Conservation (phyloP, 306 rosid genomes). For the Castanospermum australe region DNA sequence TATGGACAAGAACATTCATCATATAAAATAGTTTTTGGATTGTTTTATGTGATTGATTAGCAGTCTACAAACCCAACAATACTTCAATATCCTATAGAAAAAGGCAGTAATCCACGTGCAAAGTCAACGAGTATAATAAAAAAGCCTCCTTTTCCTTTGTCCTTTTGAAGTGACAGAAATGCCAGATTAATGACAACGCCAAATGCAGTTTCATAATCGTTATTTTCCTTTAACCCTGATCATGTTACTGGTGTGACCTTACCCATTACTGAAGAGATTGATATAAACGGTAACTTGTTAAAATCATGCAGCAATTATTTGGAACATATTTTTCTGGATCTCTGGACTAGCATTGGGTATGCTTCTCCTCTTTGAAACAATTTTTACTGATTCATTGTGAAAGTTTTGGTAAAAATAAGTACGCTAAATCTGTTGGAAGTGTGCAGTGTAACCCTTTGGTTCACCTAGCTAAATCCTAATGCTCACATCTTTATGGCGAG, state of each 20-base stretch:
- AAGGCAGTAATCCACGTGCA: slow-evolving; percentile 34
- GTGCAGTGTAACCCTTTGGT: too few species aligned
- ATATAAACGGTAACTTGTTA: slow-evolving; percentile 12
- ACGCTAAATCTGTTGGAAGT: not conserved
- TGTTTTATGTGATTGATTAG: slow-evolving; percentile 17
- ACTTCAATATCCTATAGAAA: slow-evolving; percentile 1
- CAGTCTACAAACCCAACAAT: slow-evolving; percentile 32
- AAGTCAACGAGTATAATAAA: slow-evolving; percentile 49
- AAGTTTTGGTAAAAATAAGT: too few species aligned
- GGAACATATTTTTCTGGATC: too few species aligned
- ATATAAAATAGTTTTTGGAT: slow-evolving; percentile 17
- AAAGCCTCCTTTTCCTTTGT: slow-evolving; percentile 32
- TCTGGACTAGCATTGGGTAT: too few species aligned
- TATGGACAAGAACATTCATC: slow-evolving; percentile 40
- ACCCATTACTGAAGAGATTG: not conserved
- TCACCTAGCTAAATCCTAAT: too few species aligned
- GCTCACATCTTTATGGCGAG: too few species aligned
- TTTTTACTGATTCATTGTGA: too few species aligned
- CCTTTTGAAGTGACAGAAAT: slow-evolving; percentile 36
- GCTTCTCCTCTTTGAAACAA: too few species aligned
- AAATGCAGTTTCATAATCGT: slow-evolving; percentile 7
- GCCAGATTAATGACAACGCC: slow-evolving; percentile 7
- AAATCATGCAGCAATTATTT: not conserved
- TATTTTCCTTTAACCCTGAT: slow-evolving; percentile 21
- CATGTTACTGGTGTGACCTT: slow-evolving; percentile 11